Conservation (phyloP, 306 rosid genomes). For the Inga leiocalycina region DNA sequence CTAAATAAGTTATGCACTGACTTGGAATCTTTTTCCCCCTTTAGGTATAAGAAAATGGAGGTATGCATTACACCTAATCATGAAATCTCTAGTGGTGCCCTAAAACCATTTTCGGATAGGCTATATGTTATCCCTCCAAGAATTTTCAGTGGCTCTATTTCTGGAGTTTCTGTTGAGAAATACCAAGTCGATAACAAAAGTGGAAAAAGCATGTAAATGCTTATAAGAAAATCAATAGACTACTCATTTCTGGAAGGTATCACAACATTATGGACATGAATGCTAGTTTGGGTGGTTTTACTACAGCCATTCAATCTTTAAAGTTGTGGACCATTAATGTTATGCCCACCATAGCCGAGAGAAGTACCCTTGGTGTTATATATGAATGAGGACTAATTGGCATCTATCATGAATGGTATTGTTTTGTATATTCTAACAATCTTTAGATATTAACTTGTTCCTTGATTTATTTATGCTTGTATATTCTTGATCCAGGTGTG, state of each 20-base stretch:
- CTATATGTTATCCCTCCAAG: conserved; percentile 83
- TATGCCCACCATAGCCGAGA: conserved; percentile 84
- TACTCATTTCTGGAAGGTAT: conserved; percentile 85
- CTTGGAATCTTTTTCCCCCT: conserved; percentile 24
- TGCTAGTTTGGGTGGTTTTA: conserved; percentile 94
- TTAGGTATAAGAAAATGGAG: conserved; percentile 94
- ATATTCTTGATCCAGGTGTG: conserved; percentile 66
- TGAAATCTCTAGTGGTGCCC: conserved; percentile 51
- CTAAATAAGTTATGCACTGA: conserved; percentile 9
- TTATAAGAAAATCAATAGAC: conserved; percentile 73
- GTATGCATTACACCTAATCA: conserved; percentile 69
- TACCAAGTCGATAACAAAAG: conserved; percentile 66
- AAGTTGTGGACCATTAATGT: conserved; percentile 98
- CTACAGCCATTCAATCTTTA: conserved; percentile 77
- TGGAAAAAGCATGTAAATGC: conserved; percentile 93
- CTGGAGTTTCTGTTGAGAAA: conserved; percentile 66
- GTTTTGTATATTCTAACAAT: conserved; percentile 22
- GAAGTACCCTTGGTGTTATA: conserved; percentile 67
- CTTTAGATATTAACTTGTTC: background rate
- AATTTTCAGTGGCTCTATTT: conserved; percentile 77
- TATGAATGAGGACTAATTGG: conserved; percentile 89
- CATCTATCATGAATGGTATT: conserved; percentile 93
- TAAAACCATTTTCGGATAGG: conserved; percentile 79
- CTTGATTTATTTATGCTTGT: conserved; percentile 18
- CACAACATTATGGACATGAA: conserved; percentile 97